A percentile compares a stretch with the other conserved stretches of the same genome.
Evolutionary conservation across 345 rosid genomes (phyloP).

Genomic region (Psidium guajava): DNA sequence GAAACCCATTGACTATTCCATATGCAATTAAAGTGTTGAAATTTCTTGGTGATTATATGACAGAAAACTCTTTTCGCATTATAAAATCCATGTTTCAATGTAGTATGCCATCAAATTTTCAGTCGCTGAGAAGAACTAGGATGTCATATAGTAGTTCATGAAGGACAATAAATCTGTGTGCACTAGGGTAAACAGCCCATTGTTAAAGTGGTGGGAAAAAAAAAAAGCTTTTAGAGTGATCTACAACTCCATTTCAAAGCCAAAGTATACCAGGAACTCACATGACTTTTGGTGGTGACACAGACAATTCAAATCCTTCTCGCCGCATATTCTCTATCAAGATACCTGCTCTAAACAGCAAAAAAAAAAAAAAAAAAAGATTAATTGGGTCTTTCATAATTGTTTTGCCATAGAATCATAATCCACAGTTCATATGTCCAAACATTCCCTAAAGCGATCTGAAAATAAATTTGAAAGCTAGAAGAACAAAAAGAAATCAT

Average conservation of each 20-base stretch:
- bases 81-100: background rate
- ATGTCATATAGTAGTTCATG: background rate
- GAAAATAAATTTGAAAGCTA: background rate
- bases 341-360: slow-evolving; percentile 47
- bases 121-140: background rate
- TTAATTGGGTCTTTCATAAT: background rate
- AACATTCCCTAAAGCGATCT: background rate
- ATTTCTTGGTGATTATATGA: background rate
- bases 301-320: slow-evolving; percentile 92
- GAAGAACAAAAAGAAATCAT: background rate
- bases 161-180: background rate
- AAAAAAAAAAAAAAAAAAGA: background rate
- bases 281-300: slow-evolving; percentile 99
- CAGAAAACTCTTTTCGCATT: background rate
- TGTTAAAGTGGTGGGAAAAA: background rate
- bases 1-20: background rate
- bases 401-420: background rate
- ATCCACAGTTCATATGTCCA: background rate
- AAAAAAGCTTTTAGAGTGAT: background rate
- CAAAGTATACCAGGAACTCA: slow-evolving; percentile 22
- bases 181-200: background rate
- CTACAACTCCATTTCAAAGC: background rate
- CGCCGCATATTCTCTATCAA: slow-evolving; percentile 98
- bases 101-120: background rate
- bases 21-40: background rate